Evolutionary conservation across 108 stramenopile species (phyloP), one percentile per base, ranked within the genome.

Genomic region (Skeletonema costatum): DNA sequence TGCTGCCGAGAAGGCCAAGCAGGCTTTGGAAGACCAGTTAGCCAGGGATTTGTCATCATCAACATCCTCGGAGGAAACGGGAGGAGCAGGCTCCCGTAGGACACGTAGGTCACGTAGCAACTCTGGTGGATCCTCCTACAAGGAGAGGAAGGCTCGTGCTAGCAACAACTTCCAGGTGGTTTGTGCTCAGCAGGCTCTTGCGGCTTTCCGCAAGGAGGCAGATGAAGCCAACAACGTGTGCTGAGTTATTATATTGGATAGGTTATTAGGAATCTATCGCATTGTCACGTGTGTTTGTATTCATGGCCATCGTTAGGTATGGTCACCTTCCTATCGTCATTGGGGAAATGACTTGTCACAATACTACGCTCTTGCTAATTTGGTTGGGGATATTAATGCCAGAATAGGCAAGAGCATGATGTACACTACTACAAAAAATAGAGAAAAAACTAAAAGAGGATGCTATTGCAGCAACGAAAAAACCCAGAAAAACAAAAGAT

Each of bases 161-260:
- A 56, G 53, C 25, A 56, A 56, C 21, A 85, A 87, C 60, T 64
- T 86, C 58, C 79, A 72, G 31, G 87, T 88, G 1, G 86, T 74
- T 12, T 86, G 84, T 77, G 89, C 87, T n/a, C 71, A 76, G 10
- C 83, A 90, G 35, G 68, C 87, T 19, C 70, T 90, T 60, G 76
- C 82, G 12, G 42, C 46, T 11, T 88, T 76, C 72, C 66, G 87
- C 19, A 48, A 89, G 50, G 86, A 86, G 64, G 63, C 25, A 25
- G 53, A 56, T 5, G 25, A 16, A n/a, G 53, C 25, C 53, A 56
- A 25, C 53, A 25, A 56, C 8, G 53, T 56, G 9, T 56, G 19
- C 53, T 56, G 9, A 56, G 53, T n/a, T n/a, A 5, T 29, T 10
- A 0, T 2, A 0, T 25, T 10, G 21, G 19, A 56, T 25, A 56